A percentile compares a stretch with the other conserved stretches of the same genome.
Evolutionary conservation across 1,284 basidiomycete genomes (phyloP).

Genomic region (Flammula alnicola): DNA sequence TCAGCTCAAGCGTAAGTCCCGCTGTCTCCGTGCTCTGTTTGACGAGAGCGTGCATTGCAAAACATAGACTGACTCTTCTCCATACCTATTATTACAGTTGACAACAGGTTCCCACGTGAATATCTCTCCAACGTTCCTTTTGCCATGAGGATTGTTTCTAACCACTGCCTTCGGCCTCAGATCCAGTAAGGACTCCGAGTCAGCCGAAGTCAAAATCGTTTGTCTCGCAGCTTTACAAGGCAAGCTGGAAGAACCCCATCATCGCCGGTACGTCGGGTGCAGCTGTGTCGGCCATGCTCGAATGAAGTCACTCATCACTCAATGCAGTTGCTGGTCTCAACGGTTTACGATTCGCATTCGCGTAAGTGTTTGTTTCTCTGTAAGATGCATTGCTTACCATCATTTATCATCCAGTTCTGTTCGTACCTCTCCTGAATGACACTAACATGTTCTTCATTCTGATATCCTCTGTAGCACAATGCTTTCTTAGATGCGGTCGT

Average conservation of each 20-base stretch:
- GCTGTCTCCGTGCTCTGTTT: not conserved
- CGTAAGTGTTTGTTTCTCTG: constrained; percentile 29
- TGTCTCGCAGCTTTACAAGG: constrained; percentile 39
- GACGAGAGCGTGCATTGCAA: not conserved
- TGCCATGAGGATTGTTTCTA: constrained; percentile 1
- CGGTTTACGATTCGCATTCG: constrained; percentile 38
- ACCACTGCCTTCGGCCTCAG: constrained; percentile 11
- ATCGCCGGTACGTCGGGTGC: constrained; percentile 35
- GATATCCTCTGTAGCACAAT: constrained; percentile 28
- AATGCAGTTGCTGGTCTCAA: constrained; percentile 40
- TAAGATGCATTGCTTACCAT: not conserved
- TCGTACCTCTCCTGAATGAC: constrained; percentile 13
- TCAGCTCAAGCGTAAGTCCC: constrained; percentile 39
- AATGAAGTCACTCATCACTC: not conserved
- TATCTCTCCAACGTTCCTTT: not conserved
- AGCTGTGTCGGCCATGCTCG: not conserved
- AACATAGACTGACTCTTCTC: not conserved
- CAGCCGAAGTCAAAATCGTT: constrained; percentile 32
- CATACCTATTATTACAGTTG: constrained; percentile 26
- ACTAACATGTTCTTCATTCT: not conserved
- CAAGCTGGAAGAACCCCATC: constrained; percentile 43
- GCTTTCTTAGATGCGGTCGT: constrained; percentile 37
- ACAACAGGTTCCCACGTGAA: constrained; percentile 36
- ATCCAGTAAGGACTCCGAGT: constrained; percentile 27
- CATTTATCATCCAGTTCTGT: constrained; percentile 34